Evolutionary conservation across 495 filamentous ascomycete species (phyloP), one percentile per base, ranked within the genome.

Genomic region (Penicillium angulare): DNA sequence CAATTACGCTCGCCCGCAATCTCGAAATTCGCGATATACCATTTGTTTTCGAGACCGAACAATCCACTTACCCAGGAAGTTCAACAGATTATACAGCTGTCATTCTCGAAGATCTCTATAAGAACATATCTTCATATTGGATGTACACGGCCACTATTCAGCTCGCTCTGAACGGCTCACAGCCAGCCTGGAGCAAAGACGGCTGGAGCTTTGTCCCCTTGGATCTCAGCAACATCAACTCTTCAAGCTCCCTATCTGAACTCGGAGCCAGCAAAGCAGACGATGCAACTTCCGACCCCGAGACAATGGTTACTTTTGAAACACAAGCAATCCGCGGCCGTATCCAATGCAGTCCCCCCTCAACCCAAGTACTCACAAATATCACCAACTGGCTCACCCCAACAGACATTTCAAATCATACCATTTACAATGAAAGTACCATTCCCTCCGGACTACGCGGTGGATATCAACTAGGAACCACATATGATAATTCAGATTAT

Each of bases 131-230:
- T 3, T 18, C 60, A 5, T 7, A 60, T 26, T 64, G 46, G 44
- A 64, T 64, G 52, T 71, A 69, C 40, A 66, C 66, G 5, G 68
- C 68, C 0, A 58, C 58, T 0, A 48, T 68, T 17, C 68, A 71
- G 31, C 24, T 66, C 1, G 43, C 64, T 5, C 41, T 66, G 21
- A 65, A 65, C 39, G 64, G 61, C 1, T 61, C 63, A 5, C 38
- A 71, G 43, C 66, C 68, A 0, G 36, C 60, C 8, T 71, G 68
- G 68, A 71, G 65, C 22, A 65, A 66, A 23, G 58, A 63, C 13
- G 66, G 66, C 7, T 71, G 68, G 68, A 68, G 53, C 42, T 71
- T 71, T 43, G 68, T 66, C 1, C 68, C 61, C 2, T 5, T 48
- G 15, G 49, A 67, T 6, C 7, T 66, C 23, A 45, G 22, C 15